These are phyloP conservation scores for Kickxella alabastrina DNA, from an alignment of 192 early-diverging fungal species.

Conservation along the genomic window DNA sequence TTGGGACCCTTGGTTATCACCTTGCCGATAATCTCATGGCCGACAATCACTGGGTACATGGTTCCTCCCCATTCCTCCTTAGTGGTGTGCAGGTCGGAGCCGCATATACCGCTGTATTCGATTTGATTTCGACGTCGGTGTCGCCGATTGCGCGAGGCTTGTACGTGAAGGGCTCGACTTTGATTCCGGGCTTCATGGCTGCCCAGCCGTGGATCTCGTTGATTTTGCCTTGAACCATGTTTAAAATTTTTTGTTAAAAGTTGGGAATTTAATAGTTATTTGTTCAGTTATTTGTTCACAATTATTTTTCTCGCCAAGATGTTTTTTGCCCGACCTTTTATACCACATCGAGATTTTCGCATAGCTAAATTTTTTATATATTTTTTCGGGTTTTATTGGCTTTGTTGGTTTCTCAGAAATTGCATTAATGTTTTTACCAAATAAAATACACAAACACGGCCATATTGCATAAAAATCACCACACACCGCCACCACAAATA, in stretches of 20 bases:
- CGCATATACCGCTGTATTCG: conserved; percentile 73
- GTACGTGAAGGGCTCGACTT: conserved; percentile 51
- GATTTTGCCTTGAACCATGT: conserved; percentile 25
- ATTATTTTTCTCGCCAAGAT: too few relatives aligned
- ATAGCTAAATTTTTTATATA: not conserved
- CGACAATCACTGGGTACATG: conserved; percentile 51
- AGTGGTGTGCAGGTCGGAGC: conserved; percentile 70
- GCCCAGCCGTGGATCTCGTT: conserved; percentile 47
- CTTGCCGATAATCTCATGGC: conserved; percentile 68
- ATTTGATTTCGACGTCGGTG: conserved; percentile 71
- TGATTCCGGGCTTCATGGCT: conserved; percentile 22
- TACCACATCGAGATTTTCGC: not conserved
- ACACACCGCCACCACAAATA: too few relatives aligned
- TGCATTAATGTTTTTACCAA: not conserved
- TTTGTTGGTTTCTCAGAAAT: too few relatives aligned
- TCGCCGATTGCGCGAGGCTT: conserved; percentile 56
- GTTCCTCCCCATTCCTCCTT: conserved; percentile 57
- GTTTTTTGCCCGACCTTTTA: not conserved
- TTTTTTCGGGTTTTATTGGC: not conserved
- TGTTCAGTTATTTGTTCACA: too few relatives aligned
- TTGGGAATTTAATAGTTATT: too few relatives aligned
- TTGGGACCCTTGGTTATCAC: conserved; percentile 56
- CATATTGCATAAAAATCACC: too few relatives aligned
- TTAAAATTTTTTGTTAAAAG: not conserved
- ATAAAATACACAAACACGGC: too few relatives aligned